These are phyloP conservation scores for Penicillium mononematosum DNA, from an alignment of 495 filamentous ascomycete species.

Conservation along the genomic window DNA sequence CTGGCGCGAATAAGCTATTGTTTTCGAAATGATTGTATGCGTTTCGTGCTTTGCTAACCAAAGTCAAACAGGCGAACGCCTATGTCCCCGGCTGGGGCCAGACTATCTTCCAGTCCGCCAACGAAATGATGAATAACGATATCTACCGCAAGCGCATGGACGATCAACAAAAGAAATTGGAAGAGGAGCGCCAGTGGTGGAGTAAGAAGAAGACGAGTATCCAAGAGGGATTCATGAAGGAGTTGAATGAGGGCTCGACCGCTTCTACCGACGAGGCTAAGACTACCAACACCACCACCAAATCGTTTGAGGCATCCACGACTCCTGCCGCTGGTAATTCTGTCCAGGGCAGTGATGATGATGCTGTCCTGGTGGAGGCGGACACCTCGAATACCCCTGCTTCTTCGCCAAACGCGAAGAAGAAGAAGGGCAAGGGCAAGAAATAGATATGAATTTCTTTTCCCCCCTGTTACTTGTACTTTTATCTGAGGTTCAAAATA, in stretches of 20 bases:
- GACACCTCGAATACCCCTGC: slow-evolving; percentile 51
- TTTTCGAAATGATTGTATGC: background rate
- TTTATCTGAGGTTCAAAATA: slow-evolving; percentile 3
- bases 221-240: slow-evolving; percentile 78
- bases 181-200: slow-evolving; percentile 86
- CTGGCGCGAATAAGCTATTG: background rate
- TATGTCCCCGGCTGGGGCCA: slow-evolving; percentile 85
- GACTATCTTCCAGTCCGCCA: slow-evolving; percentile 91
- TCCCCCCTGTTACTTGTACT: slow-evolving; percentile 8
- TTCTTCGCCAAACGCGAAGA: slow-evolving; percentile 35
- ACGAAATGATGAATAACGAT: slow-evolving; percentile 73
- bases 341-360: slow-evolving; percentile 67
- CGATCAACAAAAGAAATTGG: slow-evolving; percentile 64
- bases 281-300: slow-evolving; percentile 18
- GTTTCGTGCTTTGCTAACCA: slow-evolving; percentile 4
- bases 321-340: slow-evolving; percentile 25
- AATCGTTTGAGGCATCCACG: slow-evolving; percentile 28
- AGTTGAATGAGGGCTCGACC: slow-evolving; percentile 57
- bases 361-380: slow-evolving; percentile 78
- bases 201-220: slow-evolving; percentile 73
- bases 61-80: slow-evolving; percentile 69
- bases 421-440: slow-evolving; percentile 79
- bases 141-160: slow-evolving; percentile 59
- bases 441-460: slow-evolving; percentile 50
- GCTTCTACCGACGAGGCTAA: slow-evolving; percentile 21